phyloP scores from a whole-genome alignment of 2,329 filamentous ascomycete genomes.

The Fusarium globosum region DNA sequence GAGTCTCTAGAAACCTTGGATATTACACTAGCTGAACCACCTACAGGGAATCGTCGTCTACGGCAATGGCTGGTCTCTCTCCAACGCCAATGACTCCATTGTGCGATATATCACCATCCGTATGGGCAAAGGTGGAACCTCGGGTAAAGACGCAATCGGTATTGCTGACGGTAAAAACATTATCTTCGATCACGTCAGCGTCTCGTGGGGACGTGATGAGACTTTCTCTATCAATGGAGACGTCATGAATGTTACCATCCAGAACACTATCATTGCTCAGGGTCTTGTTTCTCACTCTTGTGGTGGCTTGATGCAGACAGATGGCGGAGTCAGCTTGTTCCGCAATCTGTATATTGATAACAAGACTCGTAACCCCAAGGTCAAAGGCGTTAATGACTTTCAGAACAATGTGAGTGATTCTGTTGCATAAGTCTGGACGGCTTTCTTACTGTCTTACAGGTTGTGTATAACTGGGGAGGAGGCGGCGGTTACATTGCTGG shows the following conservation, averaged over 20 bases:
- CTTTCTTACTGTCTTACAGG: conserved; percentile 40
- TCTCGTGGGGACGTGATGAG: conserved; percentile 67
- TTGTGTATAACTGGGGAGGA: conserved; percentile 67
- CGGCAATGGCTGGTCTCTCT: conserved; percentile 65
- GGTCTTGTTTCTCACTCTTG: conserved; percentile 65
- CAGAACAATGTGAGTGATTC: conserved; percentile 51
- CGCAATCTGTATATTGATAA: conserved; percentile 68
- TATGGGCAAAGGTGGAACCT: conserved; percentile 62
- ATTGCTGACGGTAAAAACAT: conserved; percentile 65
- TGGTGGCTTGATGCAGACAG: conserved; percentile 62
- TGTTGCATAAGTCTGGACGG: background rate
- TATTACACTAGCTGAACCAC: background rate
- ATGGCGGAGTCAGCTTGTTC: conserved; percentile 62
- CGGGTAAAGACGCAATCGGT: conserved; percentile 64
- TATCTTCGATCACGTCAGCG: conserved; percentile 67
- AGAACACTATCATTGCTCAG: conserved; percentile 65
- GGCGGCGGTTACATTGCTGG: conserved; percentile 67
- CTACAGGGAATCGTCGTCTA: conserved; percentile 60
- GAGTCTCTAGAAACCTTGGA: conserved; percentile 39
- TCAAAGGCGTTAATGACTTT: conserved; percentile 67
- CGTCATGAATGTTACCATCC: conserved; percentile 61
- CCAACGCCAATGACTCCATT: conserved; percentile 63
- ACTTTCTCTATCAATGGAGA: conserved; percentile 63
- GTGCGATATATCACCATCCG: conserved; percentile 66
- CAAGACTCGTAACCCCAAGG: conserved; percentile 67